Evolutionary conservation across 108 stramenopile species (phyloP), one percentile per base, ranked within the genome.

Genomic region (Cyclotella sp.): DNA sequence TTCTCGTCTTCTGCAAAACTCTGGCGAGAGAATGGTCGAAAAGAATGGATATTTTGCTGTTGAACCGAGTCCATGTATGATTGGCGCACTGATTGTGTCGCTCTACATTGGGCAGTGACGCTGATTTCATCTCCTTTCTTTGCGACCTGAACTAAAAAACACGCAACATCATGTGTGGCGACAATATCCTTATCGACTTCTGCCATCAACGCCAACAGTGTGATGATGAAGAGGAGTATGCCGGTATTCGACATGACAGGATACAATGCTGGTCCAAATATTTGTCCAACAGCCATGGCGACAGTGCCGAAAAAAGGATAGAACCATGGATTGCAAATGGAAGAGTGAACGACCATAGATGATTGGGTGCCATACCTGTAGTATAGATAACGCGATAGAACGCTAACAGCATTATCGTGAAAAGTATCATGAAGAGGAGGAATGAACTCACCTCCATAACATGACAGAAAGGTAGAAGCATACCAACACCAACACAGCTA

Each of bases 131-230:
- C 75, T 24, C 83, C 83, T 59, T 78, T 83, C 45, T 59, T 43
- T 4, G 73, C 85, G 18, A 86, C 81, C 44, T 70, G 75, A 8
- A 72, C 78, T 27, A 86, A 66, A 57, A 86, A 86, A 14, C 63
- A 68, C 5, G 78, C 73, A 22, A 84, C 73, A 16, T 86, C 68
- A 18, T 59, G 51, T 13, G 74, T 83, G 12, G 79, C 79, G 24
- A 65, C 68, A 53, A 86, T 84, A 61, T 86, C 85, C 30, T 84
- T 86, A 45, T 86, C 85, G 7, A 86, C 82, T 74, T 86, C 85
- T 7, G 59, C 49, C 82, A 86, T 86, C 29, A 86, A 45, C 10
- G 68, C 44, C 54, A 84, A 39, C 14, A 86, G 70, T 16, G 82
- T 68, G 24, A 79, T 66, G 7, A 83, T 57, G 52, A 79, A 80